Base-by-base conservation (phyloP, 441 rosid genomes). In the Arabidopsis hybrid region DNA sequence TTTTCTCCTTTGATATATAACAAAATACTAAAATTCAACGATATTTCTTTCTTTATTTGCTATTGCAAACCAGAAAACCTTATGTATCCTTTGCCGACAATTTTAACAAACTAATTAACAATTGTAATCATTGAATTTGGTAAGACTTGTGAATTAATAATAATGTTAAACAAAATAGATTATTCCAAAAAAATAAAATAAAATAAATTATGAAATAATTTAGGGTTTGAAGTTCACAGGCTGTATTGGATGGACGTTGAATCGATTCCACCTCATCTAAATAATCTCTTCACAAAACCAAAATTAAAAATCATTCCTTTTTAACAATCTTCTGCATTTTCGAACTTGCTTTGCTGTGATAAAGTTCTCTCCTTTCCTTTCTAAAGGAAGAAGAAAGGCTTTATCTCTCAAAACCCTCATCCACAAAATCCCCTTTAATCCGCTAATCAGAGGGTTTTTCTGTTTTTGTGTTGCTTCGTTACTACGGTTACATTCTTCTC, bases 181-280 rank as follows among this genome's bases (percentile, higher is more conserved):
- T 11, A 55, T 34, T 40, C 29, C 47, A 21, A 21, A 31, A 21
- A 65, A 39, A 17, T 1, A 47, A 60, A 52, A 17, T 6, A 60
- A 53, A 34, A 36, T 21, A 57, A 16, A 14, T 29, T 38, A 14
- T 5, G 17, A 64, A 64, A 56, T 76, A 32, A 76, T 65, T 18
- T 51, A 49, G 63, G 68, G 52, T 43, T 51, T 65, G 80, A 77
- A 65, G 31, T 49, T 42, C 76, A 40, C 80, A 77, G 80, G 64
- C 72, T 77, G 80, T 72, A 71, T 47, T 63, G 16, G 62, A 65
- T 77, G 67, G 68, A 51, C 31, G 76, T 65, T 65, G 69, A 76
- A 32, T 12, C 36, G 51, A 69, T 46, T 76, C 65, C 79, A 76
- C 58, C 65, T 68, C 32, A 74, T 74, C 55, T 67, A 61, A 51